Percentiles rank a stretch among this genome's conserved stretches.
Evolutionary conservation across 495 filamentous ascomycete genomes (phyloP).

Genomic region (Darksidea phi): DNA sequence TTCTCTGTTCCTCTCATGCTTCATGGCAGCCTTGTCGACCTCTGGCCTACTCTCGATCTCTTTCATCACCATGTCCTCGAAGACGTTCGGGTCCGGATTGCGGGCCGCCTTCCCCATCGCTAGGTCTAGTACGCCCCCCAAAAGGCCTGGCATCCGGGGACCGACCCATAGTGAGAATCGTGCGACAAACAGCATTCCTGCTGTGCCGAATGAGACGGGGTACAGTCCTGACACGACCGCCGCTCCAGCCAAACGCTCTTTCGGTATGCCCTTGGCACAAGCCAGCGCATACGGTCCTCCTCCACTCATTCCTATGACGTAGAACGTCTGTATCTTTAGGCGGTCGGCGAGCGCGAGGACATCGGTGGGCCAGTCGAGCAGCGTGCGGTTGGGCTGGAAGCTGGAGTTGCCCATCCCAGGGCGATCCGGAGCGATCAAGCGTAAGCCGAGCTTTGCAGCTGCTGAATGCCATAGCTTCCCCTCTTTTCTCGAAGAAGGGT

Average conservation of each 20-base stretch:
- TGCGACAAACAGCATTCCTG: not conserved
- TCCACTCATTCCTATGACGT: constrained; percentile 13
- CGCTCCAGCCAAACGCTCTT: constrained; percentile 5
- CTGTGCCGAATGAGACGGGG: not conserved
- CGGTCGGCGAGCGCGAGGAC: constrained; percentile 14
- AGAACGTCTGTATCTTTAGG: constrained; percentile 10
- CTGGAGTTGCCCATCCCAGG: constrained; percentile 9
- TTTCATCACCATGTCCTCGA: constrained; percentile 9
- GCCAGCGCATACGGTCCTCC: constrained; percentile 21
- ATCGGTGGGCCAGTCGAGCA: constrained; percentile 21
- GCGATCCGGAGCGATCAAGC: constrained; percentile 3
- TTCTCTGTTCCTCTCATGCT: constrained; percentile 2
- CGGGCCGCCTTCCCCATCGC: constrained; percentile 3
- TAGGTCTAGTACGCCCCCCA: constrained; percentile 3
- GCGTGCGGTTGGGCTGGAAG: constrained; percentile 8
- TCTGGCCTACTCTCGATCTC: not conserved
- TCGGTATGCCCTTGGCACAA: constrained; percentile 12
- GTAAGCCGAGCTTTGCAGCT: constrained; percentile 2
- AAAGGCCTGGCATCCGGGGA: constrained; percentile 6
- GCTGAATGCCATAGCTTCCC: constrained; percentile 9
- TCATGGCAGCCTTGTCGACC: not conserved
- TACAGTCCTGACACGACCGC: constrained; percentile 8
- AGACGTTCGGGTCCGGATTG: constrained; percentile 11
- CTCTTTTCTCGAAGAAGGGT: constrained; percentile 11
- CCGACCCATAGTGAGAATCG: constrained; percentile 6